Evolutionary conservation across 352 stramenopile genomes (phyloP).

Genomic region (Pythium biforme): DNA sequence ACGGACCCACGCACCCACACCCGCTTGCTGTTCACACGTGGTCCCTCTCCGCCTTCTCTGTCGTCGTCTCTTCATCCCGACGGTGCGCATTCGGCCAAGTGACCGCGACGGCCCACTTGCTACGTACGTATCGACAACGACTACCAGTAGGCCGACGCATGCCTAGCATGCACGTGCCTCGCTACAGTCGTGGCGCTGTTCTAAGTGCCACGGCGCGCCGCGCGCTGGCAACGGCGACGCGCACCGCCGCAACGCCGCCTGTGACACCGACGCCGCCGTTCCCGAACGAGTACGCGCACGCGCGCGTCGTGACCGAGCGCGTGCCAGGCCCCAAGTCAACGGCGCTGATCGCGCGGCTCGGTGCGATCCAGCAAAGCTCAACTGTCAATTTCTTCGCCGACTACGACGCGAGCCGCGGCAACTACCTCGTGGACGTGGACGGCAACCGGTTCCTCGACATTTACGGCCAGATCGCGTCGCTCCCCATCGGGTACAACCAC

Average conservation of each 20-base stretch:
- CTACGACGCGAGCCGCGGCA: conserved; percentile 70
- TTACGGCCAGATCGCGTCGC: conserved; percentile 82
- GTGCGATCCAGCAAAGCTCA: conserved; percentile 59
- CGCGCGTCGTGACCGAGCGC: conserved; percentile 47
- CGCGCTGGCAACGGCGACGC: not conserved
- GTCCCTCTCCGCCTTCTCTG: not conserved
- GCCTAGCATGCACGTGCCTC: not conserved
- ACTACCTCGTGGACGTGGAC: conserved; percentile 86
- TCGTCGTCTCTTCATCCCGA: not conserved
- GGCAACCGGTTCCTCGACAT: conserved; percentile 84
- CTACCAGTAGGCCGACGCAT: too few relatives aligned
- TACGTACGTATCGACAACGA: too few relatives aligned
- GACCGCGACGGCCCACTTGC: not conserved
- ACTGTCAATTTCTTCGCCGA: conserved; percentile 80
- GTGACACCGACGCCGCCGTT: conserved; percentile 63
- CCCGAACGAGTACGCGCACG: conserved; percentile 52
- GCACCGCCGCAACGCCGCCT: conserved; percentile 23
- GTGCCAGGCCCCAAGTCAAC: conserved; percentile 70
- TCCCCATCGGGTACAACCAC: conserved; percentile 87
- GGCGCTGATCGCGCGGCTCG: conserved; percentile 49
- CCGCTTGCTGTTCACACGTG: too few relatives aligned
- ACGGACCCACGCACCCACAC: too few relatives aligned
- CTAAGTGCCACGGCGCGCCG: not conserved
- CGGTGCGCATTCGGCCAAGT: not conserved
- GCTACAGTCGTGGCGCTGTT: not conserved